phyloP scores from a whole-genome alignment of 352 stramenopile genomes.

The Pythium aristosporum region DNA sequence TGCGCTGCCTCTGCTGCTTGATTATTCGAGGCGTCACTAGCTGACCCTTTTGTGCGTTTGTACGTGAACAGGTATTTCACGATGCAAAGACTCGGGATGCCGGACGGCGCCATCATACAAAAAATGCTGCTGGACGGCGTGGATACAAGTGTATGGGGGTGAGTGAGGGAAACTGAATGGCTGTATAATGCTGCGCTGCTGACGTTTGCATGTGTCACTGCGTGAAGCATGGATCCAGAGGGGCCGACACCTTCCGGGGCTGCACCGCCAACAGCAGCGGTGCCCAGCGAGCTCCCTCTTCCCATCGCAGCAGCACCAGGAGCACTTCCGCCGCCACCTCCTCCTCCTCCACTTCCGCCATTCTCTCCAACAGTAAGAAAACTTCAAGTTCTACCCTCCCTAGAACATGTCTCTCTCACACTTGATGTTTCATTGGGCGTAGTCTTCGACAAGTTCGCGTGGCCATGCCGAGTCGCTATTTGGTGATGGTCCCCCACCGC shows the following conservation, averaged over 20 bases:
- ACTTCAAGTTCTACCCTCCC: background rate
- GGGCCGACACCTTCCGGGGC: slow-evolving; percentile 65
- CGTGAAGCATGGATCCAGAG: slow-evolving; percentile 71
- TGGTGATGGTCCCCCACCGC: slow-evolving; percentile 38
- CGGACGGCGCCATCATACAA: slow-evolving; percentile 70
- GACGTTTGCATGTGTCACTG: background rate
- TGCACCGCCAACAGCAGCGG: slow-evolving; percentile 24
- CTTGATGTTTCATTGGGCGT: background rate
- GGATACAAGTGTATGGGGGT: slow-evolving; percentile 57
- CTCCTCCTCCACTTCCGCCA: slow-evolving; percentile 36
- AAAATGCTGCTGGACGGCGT: slow-evolving; percentile 83
- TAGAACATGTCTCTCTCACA: background rate
- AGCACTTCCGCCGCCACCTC: slow-evolving; percentile 8
- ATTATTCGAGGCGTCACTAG: background rate
- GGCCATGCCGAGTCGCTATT: slow-evolving; percentile 54
- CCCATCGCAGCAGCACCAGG: slow-evolving; percentile 17
- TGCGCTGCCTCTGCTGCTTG: slow-evolving; percentile 15
- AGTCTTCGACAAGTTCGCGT: slow-evolving; percentile 44
- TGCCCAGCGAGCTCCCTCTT: slow-evolving; percentile 14
- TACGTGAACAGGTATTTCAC: slow-evolving; percentile 61
- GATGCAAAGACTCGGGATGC: slow-evolving; percentile 73
- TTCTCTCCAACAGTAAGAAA: slow-evolving; percentile 60
- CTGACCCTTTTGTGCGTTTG: background rate
- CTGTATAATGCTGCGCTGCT: background rate
- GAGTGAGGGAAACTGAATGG: background rate